Percentiles rank a stretch among this genome's conserved stretches.
phyloP scores from a whole-genome alignment of 768 basidiomycete genomes.

The Mycena chlorophos region DNA sequence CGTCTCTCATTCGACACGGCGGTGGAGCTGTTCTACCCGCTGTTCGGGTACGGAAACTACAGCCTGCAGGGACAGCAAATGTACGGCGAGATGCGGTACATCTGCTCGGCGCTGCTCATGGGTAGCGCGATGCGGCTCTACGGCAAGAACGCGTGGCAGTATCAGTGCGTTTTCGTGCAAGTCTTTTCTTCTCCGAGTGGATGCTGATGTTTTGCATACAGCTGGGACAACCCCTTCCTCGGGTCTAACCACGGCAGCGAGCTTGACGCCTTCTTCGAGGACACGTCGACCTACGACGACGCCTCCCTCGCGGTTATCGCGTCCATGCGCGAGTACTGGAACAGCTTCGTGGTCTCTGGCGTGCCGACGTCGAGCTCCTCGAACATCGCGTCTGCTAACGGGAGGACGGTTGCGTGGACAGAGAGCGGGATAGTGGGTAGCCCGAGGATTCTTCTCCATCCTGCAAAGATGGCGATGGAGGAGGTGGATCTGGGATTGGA shows the following conservation, averaged over 20 bases:
- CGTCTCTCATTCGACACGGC: constrained; percentile 31
- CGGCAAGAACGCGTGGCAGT: constrained; percentile 34
- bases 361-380: background rate
- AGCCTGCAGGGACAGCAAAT: constrained; percentile 11
- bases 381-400: too few species aligned
- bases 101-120: constrained; percentile 19
- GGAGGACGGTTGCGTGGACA: too few species aligned
- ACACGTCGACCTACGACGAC: background rate
- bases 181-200: background rate
- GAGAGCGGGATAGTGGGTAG: too few species aligned
- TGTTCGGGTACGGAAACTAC: constrained; percentile 32
- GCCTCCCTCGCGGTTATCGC: background rate
- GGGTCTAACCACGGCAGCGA: constrained; percentile 39
- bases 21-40: constrained; percentile 35
- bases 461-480: too few species aligned
- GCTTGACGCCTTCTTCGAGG: background rate
- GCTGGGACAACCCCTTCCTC: constrained; percentile 43
- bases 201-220: background rate
- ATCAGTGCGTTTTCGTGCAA: constrained; percentile 31
- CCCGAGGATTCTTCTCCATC: too few species aligned
- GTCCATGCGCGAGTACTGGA: background rate
- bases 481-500: too few species aligned
- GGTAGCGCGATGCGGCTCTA: constrained; percentile 24
- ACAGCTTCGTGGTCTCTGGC: background rate
- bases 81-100: constrained; percentile 11